A percentile compares a stretch with the other conserved stretches of the same genome.
These are phyloP conservation scores for Poronia punctata DNA, from an alignment of 495 filamentous ascomycete species.

Conservation along the genomic window DNA sequence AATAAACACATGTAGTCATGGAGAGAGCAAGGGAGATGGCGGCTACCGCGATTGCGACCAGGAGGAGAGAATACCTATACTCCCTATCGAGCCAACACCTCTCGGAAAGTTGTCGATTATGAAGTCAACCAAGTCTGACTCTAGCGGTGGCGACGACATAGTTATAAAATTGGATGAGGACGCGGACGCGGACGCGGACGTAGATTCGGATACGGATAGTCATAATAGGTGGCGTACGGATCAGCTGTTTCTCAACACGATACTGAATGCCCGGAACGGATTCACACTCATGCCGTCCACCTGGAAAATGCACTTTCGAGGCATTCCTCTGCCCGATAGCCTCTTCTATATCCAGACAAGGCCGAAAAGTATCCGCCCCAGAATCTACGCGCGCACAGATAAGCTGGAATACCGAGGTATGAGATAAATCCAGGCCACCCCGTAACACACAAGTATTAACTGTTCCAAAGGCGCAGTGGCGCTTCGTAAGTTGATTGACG, in stretches of 20 bases:
- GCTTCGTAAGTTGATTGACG: slow-evolving; percentile 20
- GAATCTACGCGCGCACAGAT: slow-evolving; percentile 18
- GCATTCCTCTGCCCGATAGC: slow-evolving; percentile 21
- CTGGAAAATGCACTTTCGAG: slow-evolving; percentile 25
- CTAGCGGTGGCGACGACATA: too few species aligned
- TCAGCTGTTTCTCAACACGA: slow-evolving; percentile 18
- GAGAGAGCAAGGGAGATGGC: too few species aligned
- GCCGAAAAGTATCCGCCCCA: slow-evolving; percentile 12
- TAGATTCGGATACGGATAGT: not conserved
- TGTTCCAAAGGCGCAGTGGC: slow-evolving; percentile 14
- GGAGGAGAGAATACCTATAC: too few species aligned
- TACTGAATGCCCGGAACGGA: slow-evolving; percentile 19
- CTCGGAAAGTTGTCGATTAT: too few species aligned
- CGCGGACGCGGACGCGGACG: not conserved
- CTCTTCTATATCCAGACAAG: slow-evolving; percentile 18
- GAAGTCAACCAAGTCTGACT: too few species aligned
- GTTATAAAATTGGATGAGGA: too few species aligned
- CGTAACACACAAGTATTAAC: slow-evolving; percentile 1
- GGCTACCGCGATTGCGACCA: too few species aligned
- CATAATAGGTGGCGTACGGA: slow-evolving; percentile 19
- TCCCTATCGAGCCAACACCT: too few species aligned
- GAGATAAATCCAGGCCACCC: not conserved
- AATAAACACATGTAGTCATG: too few species aligned
- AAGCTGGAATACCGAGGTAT: slow-evolving; percentile 21
- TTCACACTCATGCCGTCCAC: slow-evolving; percentile 23